Evolutionary conservation across 768 basidiomycete species (phyloP), one percentile per base, ranked within the genome.

Genomic region (Amanita pseudoporphyria): DNA sequence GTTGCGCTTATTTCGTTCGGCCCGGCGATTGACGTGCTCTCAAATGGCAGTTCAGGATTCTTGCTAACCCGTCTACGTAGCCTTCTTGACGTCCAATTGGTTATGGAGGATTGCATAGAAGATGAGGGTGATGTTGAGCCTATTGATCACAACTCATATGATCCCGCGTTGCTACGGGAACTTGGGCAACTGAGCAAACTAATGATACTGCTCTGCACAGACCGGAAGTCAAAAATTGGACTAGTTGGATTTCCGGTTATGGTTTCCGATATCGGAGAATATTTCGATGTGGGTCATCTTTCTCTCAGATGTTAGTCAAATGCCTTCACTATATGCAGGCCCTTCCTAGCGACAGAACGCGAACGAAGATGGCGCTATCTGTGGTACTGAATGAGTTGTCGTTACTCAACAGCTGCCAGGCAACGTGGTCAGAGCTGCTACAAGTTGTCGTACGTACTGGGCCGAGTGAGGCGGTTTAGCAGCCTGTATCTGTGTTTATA

Each of bases 341-440:
- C 22, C 58, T 73, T 36, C 66, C 71, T 18, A 54, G 53, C 2
- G 53, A 57, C 26, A 65, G 65, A 64, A 52, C 48, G 10, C 71
- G 73, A 18, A 76, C 76, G 19, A 67, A 67, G 49, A 52, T 70
- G 38, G 77, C 73, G 14, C 53, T 82, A 30, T 62, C 66, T 6
- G 53, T 79, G 45, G 70, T 71, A 38, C 63, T 80, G 54, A 67
- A 67, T 4, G 79, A 81, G 53, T 57, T 63, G 30, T 78, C 79
- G 3, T 63, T 82, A 33, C 62, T 82, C 52, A 71, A 79, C 49
- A 71, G 72, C 51, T 79, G 79, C 54, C 60, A 64, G 41, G 64
- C 68, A 37, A 55, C 60, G 26, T 81, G 75, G 81, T 62, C 52
- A 14, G 67, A 60, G 7, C 19, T 56, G 31, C 19, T 40, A 26